Evolutionary conservation across 495 filamentous ascomycete genomes (phyloP).

Genomic region (Neurospora sp.): DNA sequence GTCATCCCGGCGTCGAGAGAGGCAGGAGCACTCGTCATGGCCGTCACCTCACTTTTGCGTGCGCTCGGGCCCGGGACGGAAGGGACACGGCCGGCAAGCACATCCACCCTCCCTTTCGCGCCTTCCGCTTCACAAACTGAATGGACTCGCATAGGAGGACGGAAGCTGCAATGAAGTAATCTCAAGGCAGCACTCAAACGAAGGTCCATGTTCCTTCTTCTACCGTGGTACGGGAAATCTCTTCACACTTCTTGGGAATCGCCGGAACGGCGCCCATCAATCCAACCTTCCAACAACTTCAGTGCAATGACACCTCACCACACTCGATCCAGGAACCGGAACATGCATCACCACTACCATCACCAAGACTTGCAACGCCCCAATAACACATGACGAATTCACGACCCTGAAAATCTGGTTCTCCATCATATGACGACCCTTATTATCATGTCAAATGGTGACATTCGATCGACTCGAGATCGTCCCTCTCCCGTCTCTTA

Average conservation of each 20-base stretch:
- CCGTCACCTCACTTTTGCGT: neutral
- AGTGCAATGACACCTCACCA: neutral
- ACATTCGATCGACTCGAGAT: neutral
- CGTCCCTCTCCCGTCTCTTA: neutral
- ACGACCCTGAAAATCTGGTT: neutral
- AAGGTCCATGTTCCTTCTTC: neutral
- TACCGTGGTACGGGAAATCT: neutral
- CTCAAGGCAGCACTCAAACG: neutral
- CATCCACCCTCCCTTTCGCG: neutral
- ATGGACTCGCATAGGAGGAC: neutral
- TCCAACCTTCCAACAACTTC: neutral
- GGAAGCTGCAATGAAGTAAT: neutral
- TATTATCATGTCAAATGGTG: neutral
- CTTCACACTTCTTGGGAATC: neutral
- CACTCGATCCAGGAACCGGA: neutral
- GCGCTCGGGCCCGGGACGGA: neutral
- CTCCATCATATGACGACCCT: neutral
- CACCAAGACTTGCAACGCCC: neutral
- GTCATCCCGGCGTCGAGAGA: neutral
- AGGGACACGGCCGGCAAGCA: conserved; percentile 6
- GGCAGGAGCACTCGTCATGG: neutral
- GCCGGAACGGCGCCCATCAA: neutral
- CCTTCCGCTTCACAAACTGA: neutral
- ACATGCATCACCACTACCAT: neutral
- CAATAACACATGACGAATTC: neutral